Percentiles rank a stretch among this genome's conserved stretches.
Conservation (phyloP, 2,329 filamentous ascomycete species). For the Colletotrichum theobromicola region DNA sequence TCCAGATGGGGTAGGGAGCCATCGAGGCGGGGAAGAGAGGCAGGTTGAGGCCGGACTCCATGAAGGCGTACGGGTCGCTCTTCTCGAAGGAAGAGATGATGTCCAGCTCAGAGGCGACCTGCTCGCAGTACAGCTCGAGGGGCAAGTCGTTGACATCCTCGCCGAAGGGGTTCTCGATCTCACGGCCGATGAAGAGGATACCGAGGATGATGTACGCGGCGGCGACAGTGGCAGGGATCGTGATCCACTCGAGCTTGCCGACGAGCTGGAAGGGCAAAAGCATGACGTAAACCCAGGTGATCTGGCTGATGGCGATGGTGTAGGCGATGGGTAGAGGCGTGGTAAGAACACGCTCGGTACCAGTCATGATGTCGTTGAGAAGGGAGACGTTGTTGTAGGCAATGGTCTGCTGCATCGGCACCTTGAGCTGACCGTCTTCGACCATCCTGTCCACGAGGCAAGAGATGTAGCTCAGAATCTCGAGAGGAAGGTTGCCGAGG, state of each 20-base stretch:
- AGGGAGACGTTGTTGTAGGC: constrained; percentile 64
- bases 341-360: constrained; percentile 79
- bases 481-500: constrained; percentile 82
- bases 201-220: constrained; percentile 85
- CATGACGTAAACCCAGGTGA: constrained; percentile 84
- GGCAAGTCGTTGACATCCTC: constrained; percentile 83
- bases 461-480: constrained; percentile 77
- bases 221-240: constrained; percentile 76
- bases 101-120: constrained; percentile 76
- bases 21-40: constrained; percentile 61
- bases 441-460: constrained; percentile 69
- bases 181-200: constrained; percentile 74
- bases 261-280: constrained; percentile 83
- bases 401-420: constrained; percentile 64
- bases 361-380: constrained; percentile 75
- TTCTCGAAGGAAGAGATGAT: constrained; percentile 58
- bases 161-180: constrained; percentile 87
- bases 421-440: constrained; percentile 56
- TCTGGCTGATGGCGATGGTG: constrained; percentile 83
- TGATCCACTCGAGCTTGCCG: constrained; percentile 68
- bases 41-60: constrained; percentile 48
- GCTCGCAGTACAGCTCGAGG: constrained; percentile 77
- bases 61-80: constrained; percentile 34
- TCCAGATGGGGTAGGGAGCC: constrained; percentile 41
- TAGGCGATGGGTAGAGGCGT: constrained; percentile 86